phyloP scores from a whole-genome alignment of 768 basidiomycete genomes.

The Hericium rajendrae region DNA sequence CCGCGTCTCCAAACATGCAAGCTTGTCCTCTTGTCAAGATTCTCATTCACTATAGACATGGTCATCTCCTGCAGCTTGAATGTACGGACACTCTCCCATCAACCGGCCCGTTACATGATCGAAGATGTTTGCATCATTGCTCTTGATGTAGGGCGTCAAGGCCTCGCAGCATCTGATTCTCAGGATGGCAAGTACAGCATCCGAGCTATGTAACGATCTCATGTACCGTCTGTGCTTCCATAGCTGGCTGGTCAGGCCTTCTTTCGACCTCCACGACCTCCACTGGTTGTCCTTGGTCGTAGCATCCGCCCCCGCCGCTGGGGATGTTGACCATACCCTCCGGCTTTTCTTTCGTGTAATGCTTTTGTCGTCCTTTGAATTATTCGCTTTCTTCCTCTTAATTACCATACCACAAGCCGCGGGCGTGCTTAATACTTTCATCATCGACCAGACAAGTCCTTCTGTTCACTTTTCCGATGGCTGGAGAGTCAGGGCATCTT shows the following conservation, averaged over 20 bases:
- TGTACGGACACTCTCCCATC: too few relatives aligned
- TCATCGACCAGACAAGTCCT: neutral
- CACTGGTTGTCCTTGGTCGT: neutral
- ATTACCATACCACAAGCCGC: constrained; percentile 1
- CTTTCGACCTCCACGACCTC: neutral
- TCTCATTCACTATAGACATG: too few relatives aligned
- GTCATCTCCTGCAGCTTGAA: too few relatives aligned
- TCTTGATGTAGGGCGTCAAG: too few relatives aligned
- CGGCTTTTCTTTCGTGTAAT: neutral
- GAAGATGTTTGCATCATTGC: too few relatives aligned
- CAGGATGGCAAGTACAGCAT: too few relatives aligned
- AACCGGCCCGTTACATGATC: too few relatives aligned
- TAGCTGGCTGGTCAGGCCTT: neutral
- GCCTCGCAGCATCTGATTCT: too few relatives aligned
- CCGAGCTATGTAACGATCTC: too few relatives aligned
- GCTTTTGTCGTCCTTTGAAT: neutral
- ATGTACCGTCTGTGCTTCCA: too few relatives aligned
- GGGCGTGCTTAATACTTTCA: neutral
- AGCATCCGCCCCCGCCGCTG: neutral
- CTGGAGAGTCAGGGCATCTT: neutral
- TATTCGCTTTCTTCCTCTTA: neutral
- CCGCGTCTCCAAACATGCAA: too few relatives aligned
- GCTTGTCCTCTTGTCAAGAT: too few relatives aligned
- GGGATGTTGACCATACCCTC: constrained; percentile 1
- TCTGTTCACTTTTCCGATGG: neutral